Evolutionary conservation across 2,329 filamentous ascomycete genomes (phyloP), one percentile per base, ranked within the genome.

Genomic region (Fusarium marasasianum): DNA sequence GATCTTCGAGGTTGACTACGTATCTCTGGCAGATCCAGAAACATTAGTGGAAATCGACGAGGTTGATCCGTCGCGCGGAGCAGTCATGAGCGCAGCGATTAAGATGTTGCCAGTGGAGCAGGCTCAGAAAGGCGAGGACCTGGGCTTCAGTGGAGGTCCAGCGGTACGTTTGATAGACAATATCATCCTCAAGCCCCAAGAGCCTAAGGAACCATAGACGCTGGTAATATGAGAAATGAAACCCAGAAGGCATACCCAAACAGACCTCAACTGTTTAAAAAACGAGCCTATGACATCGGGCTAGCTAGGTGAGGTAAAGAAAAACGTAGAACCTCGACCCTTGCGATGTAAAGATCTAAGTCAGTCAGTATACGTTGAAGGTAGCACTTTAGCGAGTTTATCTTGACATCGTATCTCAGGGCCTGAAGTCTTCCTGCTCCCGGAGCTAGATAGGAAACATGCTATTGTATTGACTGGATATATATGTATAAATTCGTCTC

Each of bases 81-180:
- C 92, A 1, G 92, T 99, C 41, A 83, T 99, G 65, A 98, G 96
- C 80, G 95, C 94, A 8, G 96, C 96, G 0, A 86, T 99, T 66
- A 96, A 94, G 84, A 97, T 99, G 92, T 81, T 94, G 51, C 93
- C 95, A 0, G 85, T 98, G 4, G 93, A 97, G 79, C 87, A 90
- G 58, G 87, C 91, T 2, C 87, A 86, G 55, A 84, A 90, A 11
- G 93, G 89, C 1, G 95, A 98, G 81, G 91, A 95, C 74, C 82
- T 95, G 33, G 95, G 95, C 8, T 90, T 90, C 69, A 88, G 89
- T 63, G 91, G 91, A 8, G 92, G 92, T 4, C 93, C 94, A 22
- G 81, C 91, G 2, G 96, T 99, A 54, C 88, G 96, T 71, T 84
- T 99, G 82, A 98, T 99, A 81, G 96, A 99, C 80, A 99, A 99